Base-by-base conservation (phyloP, 805 yeast species). In the Suhomyces pyralidae region DNA sequence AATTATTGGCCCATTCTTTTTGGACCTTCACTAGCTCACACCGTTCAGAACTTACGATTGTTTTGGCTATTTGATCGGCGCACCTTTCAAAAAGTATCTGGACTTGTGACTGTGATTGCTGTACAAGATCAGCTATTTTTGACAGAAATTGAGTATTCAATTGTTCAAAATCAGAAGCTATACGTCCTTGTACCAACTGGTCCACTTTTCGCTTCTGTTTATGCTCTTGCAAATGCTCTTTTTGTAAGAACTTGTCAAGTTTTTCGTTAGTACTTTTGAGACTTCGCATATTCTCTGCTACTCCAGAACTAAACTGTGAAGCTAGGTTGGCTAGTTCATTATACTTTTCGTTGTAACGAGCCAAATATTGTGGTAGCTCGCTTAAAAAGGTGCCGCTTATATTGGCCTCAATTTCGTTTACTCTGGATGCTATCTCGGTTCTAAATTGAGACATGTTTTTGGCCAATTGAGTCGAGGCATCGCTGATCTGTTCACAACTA, bases 221-320 rank as follows among this genome's bases (percentile, higher is more conserved):
- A 50, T 48, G 17, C 26, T 56, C 28, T 26, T 28, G 49, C 34
- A 62, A 51, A 44, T 57, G 57, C 19, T 61, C 60, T 12, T 58
- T 56, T 32, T 45, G 40, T 17, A 62, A 54, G 40, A 54, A 62
- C 3, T 55, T 55, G 7, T 61, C 49, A 3, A 62, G 28, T 45
- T 55, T 53, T 20, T 56, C 57, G 48, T 57, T 58, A 14, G 57
- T 51, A 7, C 36, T 47, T 46, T 53, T 57, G 12, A 51, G 43
- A n/a, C 48, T 49, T 3, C 42, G 8, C 14, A 55, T 26, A n/a
- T 45, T 51, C 5, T 15, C 45, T 10, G 40, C 32, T 34, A 50
- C 42, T 30, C 49, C 49, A 19, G 54, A 43, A 19, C 42, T 50
- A 15, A 52, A 36, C 10, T 34, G 32, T 10, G 26, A 30, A 6